Conservation (phyloP, 2,329 filamentous ascomycete species). For the Trichoderma simmonsii region DNA sequence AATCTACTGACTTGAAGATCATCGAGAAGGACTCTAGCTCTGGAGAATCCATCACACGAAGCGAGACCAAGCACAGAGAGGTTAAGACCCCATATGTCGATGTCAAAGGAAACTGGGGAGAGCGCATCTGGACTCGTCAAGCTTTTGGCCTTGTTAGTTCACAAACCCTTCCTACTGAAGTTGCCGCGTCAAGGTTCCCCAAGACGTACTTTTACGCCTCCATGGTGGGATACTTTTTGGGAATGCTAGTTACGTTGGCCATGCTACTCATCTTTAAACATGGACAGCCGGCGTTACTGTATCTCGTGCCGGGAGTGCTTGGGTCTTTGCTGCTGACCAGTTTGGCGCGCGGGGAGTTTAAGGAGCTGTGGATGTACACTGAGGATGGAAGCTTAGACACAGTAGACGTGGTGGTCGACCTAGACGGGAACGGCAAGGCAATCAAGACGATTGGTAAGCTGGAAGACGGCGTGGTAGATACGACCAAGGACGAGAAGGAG, state of each 20-base stretch:
- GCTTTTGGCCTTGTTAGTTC: slow-evolving; percentile 27
- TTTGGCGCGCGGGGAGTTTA: slow-evolving; percentile 65
- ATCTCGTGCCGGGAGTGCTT: slow-evolving; percentile 85
- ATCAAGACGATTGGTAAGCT: slow-evolving; percentile 40
- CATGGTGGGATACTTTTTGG: slow-evolving; percentile 71
- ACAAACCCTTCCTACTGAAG: slow-evolving; percentile 27
- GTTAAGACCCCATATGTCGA: slow-evolving; percentile 53
- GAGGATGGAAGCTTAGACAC: slow-evolving; percentile 64
- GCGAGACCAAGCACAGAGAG: slow-evolving; percentile 41
- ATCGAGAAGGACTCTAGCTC: slow-evolving; percentile 33
- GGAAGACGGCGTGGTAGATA: slow-evolving; percentile 38
- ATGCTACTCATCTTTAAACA: slow-evolving; percentile 77
- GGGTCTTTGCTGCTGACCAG: slow-evolving; percentile 73
- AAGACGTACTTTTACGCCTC: slow-evolving; percentile 85
- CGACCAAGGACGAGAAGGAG: slow-evolving; percentile 31
- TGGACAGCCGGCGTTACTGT: slow-evolving; percentile 86
- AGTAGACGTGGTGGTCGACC: slow-evolving; percentile 53
- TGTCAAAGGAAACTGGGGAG: slow-evolving; percentile 74
- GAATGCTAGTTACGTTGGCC: slow-evolving; percentile 71
- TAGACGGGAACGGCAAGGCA: slow-evolving; percentile 48
- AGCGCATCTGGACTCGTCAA: slow-evolving; percentile 69
- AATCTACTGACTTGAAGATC: slow-evolving; percentile 33
- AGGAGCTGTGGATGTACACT: slow-evolving; percentile 75
- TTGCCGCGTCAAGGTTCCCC: slow-evolving; percentile 56
- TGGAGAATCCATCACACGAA: slow-evolving; percentile 35